These are phyloP conservation scores for Coemansia sp. DNA, from an alignment of 192 early-diverging fungal genomes.

Conservation along the genomic window DNA sequence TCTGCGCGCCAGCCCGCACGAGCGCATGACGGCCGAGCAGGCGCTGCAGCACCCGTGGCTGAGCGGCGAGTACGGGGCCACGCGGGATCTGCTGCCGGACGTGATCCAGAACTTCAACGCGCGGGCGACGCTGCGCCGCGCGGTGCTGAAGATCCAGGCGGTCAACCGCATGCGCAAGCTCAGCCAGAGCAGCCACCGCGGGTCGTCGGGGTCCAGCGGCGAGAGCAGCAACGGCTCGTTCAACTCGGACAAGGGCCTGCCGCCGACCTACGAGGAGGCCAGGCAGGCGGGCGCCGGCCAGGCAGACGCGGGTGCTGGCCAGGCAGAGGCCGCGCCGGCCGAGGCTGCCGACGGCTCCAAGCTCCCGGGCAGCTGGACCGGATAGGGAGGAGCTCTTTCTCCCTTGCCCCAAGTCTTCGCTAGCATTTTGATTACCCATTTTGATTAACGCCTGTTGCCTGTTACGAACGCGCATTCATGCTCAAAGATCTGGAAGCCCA, in stretches of 20 bases:
- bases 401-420: no score
- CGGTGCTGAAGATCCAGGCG: slow-evolving; percentile 48
- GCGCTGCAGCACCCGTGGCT: slow-evolving; percentile 87
- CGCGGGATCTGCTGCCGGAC: slow-evolving; percentile 79
- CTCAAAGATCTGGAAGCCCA: no score
- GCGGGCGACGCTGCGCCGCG: slow-evolving; percentile 43
- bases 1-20: slow-evolving; percentile 62
- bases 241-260: slow-evolving; percentile 5
- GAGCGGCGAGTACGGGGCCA: slow-evolving; percentile 54
- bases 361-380: no score
- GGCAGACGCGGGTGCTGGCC: no score
- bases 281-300: no score
- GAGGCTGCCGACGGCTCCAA: no score
- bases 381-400: no score
- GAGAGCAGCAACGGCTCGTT: slow-evolving; percentile 10
- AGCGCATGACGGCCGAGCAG: slow-evolving; percentile 73
- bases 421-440: no score
- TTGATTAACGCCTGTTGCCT: no score
- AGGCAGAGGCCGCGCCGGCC: no score
- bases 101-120: slow-evolving; percentile 68
- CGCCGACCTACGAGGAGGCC: background rate
- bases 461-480: no score
- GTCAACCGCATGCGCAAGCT: slow-evolving; percentile 47
- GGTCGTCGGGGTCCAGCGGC: slow-evolving; percentile 3
- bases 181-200: slow-evolving; percentile 9